Conservation (phyloP, 345 rosid genomes). For the Iberis pinnata region DNA sequence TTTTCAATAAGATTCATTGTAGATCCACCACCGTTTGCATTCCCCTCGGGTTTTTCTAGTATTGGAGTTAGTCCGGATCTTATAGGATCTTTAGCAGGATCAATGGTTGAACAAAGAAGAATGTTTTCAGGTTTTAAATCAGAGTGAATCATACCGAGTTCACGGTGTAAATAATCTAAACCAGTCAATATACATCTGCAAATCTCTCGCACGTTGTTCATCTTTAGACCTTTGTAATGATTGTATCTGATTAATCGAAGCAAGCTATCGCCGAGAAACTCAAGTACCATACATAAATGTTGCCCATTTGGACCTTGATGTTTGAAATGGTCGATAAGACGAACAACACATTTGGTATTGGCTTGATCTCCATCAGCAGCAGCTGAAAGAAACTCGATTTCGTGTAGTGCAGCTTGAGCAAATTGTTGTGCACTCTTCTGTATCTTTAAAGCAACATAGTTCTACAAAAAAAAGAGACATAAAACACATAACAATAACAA, state of each 20-base stretch:
- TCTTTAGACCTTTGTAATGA: conserved; percentile 60
- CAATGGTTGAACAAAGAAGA: conserved; percentile 76
- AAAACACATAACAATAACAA: background rate
- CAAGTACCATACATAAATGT: conserved; percentile 95
- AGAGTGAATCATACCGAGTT: conserved; percentile 70
- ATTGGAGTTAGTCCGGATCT: conserved; percentile 62
- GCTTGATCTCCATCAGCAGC: conserved; percentile 62
- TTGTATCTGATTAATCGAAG: conserved; percentile 74
- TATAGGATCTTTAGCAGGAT: conserved; percentile 81
- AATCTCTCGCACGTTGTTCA: conserved; percentile 80
- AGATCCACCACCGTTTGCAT: conserved; percentile 40
- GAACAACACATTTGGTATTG: conserved; percentile 58
- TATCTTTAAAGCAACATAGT: conserved; percentile 87
- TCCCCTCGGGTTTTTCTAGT: conserved; percentile 76
- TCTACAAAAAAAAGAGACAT: conserved; percentile 24
- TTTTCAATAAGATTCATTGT: conserved; percentile 75
- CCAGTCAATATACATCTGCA: conserved; percentile 79
- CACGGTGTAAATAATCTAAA: conserved; percentile 83
- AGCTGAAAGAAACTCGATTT: conserved; percentile 67
- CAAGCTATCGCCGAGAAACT: conserved; percentile 87
- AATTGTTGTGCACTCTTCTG: conserved; percentile 93
- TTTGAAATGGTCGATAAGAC: conserved; percentile 75
- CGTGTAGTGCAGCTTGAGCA: conserved; percentile 92
- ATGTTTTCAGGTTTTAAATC: conserved; percentile 94
- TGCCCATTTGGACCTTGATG: conserved; percentile 93